phyloP scores from a whole-genome alignment of 148 eudicot genomes.

The Camellia sinensis region DNA sequence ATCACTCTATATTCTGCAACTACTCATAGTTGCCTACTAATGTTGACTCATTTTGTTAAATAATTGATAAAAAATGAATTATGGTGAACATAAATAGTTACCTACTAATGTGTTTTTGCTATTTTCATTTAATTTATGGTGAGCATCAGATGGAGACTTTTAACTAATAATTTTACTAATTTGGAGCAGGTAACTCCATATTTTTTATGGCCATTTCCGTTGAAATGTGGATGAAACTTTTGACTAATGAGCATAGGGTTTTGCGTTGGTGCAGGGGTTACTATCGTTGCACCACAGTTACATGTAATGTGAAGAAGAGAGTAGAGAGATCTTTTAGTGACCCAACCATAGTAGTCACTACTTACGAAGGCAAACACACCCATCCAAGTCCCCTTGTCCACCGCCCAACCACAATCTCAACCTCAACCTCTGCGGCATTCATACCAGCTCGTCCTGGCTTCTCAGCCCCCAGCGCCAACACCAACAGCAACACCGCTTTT shows the following conservation, averaged over 20 bases:
- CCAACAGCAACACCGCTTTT: not conserved
- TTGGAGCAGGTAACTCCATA: not conserved
- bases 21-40: too few relatives aligned
- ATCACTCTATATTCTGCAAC: too few relatives aligned
- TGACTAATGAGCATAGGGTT: too few relatives aligned
- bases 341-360: constrained; percentile 71
- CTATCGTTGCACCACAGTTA: constrained; percentile 76
- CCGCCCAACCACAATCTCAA: constrained; percentile 14
- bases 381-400: constrained; percentile 62
- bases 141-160: too few relatives aligned
- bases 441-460: not conserved
- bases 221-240: not conserved
- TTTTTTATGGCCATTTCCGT: too few relatives aligned
- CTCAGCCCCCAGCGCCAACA: not conserved
- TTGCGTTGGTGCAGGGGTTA: constrained; percentile 54
- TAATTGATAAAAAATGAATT: too few relatives aligned
- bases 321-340: constrained; percentile 71
- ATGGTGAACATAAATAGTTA: too few relatives aligned
- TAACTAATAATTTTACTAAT: not conserved
- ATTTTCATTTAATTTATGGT: too few relatives aligned
- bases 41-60: too few relatives aligned
- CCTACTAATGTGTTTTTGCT: too few relatives aligned
- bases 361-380: constrained; percentile 88
- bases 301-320: constrained; percentile 91
- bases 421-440: not conserved